These are phyloP conservation scores for Puccinia triticina DNA, from an alignment of 1,284 basidiomycete genomes.

Conservation along the genomic window DNA sequence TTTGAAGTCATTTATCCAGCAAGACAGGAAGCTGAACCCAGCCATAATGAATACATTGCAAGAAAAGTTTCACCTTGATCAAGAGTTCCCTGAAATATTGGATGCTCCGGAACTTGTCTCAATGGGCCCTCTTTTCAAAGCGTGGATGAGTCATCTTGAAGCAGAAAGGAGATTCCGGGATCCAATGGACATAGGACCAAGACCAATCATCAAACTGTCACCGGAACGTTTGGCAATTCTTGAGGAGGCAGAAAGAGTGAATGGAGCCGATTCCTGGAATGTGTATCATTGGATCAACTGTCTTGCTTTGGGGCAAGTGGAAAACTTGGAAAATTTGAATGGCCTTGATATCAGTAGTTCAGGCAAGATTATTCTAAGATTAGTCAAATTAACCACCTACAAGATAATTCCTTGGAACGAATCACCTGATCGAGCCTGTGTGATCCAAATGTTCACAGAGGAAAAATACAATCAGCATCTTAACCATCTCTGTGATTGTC, in stretches of 20 bases:
- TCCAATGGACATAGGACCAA: neutral
- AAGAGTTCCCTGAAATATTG: neutral
- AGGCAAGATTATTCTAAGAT: neutral
- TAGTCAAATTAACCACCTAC: neutral
- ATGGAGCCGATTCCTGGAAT: constrained; percentile 13
- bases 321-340: neutral
- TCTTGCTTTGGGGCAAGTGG: constrained; percentile 7
- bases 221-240: neutral
- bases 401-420: constrained; percentile 3
- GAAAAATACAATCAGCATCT: neutral
- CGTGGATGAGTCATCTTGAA: constrained; percentile 10
- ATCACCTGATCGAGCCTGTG: constrained; percentile 4
- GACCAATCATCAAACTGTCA: neutral
- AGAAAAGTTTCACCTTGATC: neutral
- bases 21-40: neutral
- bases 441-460: constrained; percentile 16
- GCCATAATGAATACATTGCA: neutral
- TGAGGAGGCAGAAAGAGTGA: constrained; percentile 1
- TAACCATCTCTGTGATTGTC: neutral
- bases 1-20: neutral
- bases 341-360: neutral
- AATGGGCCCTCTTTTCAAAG: neutral
- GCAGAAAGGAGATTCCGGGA: neutral
- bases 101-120: neutral
- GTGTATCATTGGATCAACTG: constrained; percentile 15